Conservation (phyloP, 768 basidiomycete species). For the Rhizopogon sp. region DNA sequence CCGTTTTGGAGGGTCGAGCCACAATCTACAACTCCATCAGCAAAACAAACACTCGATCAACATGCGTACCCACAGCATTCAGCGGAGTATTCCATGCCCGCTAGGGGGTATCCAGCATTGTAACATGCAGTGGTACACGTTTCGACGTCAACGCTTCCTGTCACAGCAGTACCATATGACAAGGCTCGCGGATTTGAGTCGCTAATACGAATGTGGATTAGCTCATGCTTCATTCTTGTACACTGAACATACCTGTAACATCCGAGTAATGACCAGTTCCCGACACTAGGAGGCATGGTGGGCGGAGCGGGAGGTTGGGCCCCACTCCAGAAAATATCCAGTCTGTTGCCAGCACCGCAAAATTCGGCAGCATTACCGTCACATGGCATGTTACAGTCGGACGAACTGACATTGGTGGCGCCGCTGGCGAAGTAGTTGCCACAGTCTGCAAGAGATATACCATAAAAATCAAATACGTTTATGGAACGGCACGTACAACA, state of each 20-base stretch:
- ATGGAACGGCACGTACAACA: slow-evolving; percentile 43
- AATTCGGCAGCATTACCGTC: slow-evolving; percentile 50
- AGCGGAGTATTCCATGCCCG: slow-evolving; percentile 41
- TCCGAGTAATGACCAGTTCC: slow-evolving; percentile 67
- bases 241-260: slow-evolving; percentile 54
- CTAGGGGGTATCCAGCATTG: slow-evolving; percentile 33
- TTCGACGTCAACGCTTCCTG: slow-evolving; percentile 41
- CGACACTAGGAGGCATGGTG: slow-evolving; percentile 45
- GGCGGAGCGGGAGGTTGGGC: slow-evolving; percentile 51
- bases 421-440: slow-evolving; percentile 48
- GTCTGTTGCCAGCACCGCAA: slow-evolving; percentile 56
- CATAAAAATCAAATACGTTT: slow-evolving; percentile 1
- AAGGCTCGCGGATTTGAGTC: slow-evolving; percentile 28
- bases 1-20: slow-evolving; percentile 13
- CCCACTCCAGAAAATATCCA: slow-evolving; percentile 66
- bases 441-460: slow-evolving; percentile 45
- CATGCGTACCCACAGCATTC: slow-evolving; percentile 41
- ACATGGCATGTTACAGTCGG: slow-evolving; percentile 62
- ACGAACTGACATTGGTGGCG: slow-evolving; percentile 36
- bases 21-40: slow-evolving; percentile 8
- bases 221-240: neutral
- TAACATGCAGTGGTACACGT: slow-evolving; percentile 46
- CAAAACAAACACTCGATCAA: neutral
- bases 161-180: slow-evolving; percentile 27
- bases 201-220: slow-evolving; percentile 24